These are phyloP conservation scores for Smallanthus sonchifolius DNA, from an alignment of 129 eudicot genomes.

Conservation along the genomic window DNA sequence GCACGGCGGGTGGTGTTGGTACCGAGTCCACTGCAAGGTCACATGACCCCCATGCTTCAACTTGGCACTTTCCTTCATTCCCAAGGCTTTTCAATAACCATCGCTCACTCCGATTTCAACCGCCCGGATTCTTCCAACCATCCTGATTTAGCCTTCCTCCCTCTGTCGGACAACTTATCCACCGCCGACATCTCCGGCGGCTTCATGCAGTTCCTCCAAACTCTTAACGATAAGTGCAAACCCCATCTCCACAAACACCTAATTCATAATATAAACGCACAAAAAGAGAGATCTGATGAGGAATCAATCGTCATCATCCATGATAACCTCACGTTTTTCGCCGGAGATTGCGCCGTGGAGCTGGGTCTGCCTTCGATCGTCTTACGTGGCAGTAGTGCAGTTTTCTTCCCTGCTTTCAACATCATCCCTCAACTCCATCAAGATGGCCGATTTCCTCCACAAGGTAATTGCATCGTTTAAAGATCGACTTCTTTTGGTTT, in stretches of 20 bases:
- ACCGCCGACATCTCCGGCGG: neutral
- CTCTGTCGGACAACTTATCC: slow-evolving; percentile 12
- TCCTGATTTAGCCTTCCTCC: neutral
- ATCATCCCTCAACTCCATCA: slow-evolving; percentile 27
- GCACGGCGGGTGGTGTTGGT: neutral
- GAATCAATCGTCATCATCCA: slow-evolving; percentile 21
- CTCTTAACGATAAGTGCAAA: slow-evolving; percentile 25
- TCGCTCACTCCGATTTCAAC: neutral
- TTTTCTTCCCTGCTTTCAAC: slow-evolving; percentile 13
- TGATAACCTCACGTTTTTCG: slow-evolving; percentile 22
- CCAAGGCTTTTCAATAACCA: neutral
- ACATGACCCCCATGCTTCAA: neutral
- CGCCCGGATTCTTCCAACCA: neutral
- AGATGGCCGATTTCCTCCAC: slow-evolving; percentile 21
- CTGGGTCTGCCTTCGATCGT: slow-evolving; percentile 26
- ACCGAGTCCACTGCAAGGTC: neutral
- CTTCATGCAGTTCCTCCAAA: slow-evolving; percentile 4
- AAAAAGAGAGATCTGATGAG: neutral
- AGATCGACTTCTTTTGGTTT: too few relatives aligned
- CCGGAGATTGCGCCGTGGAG: slow-evolving; percentile 23
- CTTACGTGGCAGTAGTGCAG: slow-evolving; percentile 22
- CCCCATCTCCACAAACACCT: slow-evolving; percentile 16
- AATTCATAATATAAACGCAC: neutral
- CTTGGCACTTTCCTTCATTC: neutral
- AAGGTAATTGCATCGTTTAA: slow-evolving; percentile 14